Base-by-base conservation (phyloP, 108 stramenopile species). In the Conticribra guillardii region DNA sequence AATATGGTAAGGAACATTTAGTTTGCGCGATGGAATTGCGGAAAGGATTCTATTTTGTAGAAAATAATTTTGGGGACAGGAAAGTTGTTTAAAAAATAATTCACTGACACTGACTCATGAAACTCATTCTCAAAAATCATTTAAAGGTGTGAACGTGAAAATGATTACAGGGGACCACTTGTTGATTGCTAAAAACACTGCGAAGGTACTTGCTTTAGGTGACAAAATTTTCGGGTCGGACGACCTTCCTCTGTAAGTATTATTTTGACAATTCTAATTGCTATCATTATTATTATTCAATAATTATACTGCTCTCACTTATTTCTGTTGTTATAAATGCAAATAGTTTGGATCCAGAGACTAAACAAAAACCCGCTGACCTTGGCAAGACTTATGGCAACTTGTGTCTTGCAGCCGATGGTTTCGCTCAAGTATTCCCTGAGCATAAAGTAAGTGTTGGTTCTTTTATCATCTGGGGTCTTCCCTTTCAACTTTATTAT, bases 91-190 rank as follows among this genome's bases (percentile, higher is more conserved):
- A n/a, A n/a, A n/a, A n/a, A n/a, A n/a, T n/a, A n/a, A n/a, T n/a
- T n/a, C n/a, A 28, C 21, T 51, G 49, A 24, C 23, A 11, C 3
- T 32, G 7, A 52, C 21, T 45, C 1, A 28, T 48, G 11, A 18
- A 33, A 24, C 21, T 30, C n/a, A 21, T 19, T 34, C 30, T 46
- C 18, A 22, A 34, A 2, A 24, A 2, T 45, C 23, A 45, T 45
- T 14, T 0, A 1, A 45, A 65, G 67, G 89, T 49, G 83, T 96
- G 24, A 63, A 73, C 24, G 94, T 96, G 28, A 96, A 96, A 69
- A 93, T 96, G 91, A 83, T 92, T 70, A 92, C 94, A 19, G 94
- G 94, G 34, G 94, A 96, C 62, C 94, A 96, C 67, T 44, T 81
- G 22, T 48, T 82, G 47, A 90, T 96, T 76, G 94, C 90, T 27